Evolutionary conservation across 805 yeast species (phyloP), one percentile per base, ranked within the genome.

Genomic region (Yamadazyma paraphyllophila): DNA sequence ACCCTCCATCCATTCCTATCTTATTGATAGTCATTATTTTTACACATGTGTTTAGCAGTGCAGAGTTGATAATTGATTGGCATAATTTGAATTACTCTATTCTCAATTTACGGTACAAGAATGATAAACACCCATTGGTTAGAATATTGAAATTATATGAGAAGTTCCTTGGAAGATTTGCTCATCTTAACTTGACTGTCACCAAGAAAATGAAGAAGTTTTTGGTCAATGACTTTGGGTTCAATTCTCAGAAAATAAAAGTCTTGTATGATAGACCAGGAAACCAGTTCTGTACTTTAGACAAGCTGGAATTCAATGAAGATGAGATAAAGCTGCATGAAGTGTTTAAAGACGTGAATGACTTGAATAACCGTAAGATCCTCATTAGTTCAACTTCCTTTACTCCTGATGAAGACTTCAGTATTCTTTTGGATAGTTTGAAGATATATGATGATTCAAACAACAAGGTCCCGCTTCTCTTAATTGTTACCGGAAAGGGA

Each of bases 401-500:
- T 61, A 92, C 99, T 0, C 94, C 95, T 1, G 99, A 94, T 63
- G 99, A 94, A 63, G 96, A 94, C 61, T 81, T 94, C 45, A 69
- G 69, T 17, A 65, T 87, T 31, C 66, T 94, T 13, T 66, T 92
- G 13, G 80, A 82, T 9, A 89, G 96, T 0, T 68, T 94, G 44
- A 74, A 76, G 42, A 52, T 65, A 16, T 83, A 88, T 52, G 91
- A 86, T 41, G 49, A 53, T 9, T 41, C 48, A 5, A 38, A 36
- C n/a, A 47, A 52, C 1, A 51, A 74, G 3, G 82, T 83, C 1
- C 76, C 73, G 2, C 58, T 91, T 1, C 62, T 81, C 32, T 78
- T 89, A 43, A 65, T 94, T n/a, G 84, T 94, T n/a, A 94, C 99
- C 0, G 99, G 99, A 0, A 92, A 91, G 61, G 99, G 99, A 0